Evolutionary conservation across 345 rosid genomes (phyloP).

Genomic region (Kandelia obovata): DNA sequence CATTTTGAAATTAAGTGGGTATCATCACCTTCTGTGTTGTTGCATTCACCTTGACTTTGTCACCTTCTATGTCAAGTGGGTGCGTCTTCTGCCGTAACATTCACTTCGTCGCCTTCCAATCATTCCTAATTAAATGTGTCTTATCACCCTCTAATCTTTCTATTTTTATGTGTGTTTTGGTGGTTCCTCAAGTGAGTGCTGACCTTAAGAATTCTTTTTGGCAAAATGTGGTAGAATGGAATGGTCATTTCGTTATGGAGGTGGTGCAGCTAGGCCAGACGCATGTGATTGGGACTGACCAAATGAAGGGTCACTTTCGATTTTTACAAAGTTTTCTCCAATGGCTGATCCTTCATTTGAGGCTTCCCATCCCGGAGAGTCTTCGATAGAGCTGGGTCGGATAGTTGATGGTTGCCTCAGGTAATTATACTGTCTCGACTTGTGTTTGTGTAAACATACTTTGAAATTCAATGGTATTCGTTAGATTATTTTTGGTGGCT

Average conservation of each 20-base stretch:
- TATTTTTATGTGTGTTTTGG: too few relatives aligned
- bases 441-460: neutral
- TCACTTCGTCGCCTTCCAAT: too few relatives aligned
- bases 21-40: too few relatives aligned
- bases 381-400: conserved; percentile 83
- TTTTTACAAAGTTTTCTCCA: conserved; percentile 85
- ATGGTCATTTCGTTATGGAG: conserved; percentile 11
- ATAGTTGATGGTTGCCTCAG: conserved; percentile 87
- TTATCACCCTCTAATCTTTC: too few relatives aligned
- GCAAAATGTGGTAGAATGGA: neutral
- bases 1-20: too few relatives aligned
- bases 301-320: conserved; percentile 73
- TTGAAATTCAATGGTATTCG: neutral
- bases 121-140: too few relatives aligned
- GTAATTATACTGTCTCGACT: conserved; percentile 27
- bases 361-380: conserved; percentile 90
- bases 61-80: too few relatives aligned
- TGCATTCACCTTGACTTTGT: too few relatives aligned
- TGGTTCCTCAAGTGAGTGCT: too few relatives aligned
- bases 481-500: neutral
- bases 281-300: conserved; percentile 82
- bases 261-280: conserved; percentile 97
- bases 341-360: conserved; percentile 98
- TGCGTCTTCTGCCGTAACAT: too few relatives aligned
- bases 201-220: neutral